Evolutionary conservation across 306 rosid genomes (phyloP).

Genomic region (Luffa aegyptiaca): DNA sequence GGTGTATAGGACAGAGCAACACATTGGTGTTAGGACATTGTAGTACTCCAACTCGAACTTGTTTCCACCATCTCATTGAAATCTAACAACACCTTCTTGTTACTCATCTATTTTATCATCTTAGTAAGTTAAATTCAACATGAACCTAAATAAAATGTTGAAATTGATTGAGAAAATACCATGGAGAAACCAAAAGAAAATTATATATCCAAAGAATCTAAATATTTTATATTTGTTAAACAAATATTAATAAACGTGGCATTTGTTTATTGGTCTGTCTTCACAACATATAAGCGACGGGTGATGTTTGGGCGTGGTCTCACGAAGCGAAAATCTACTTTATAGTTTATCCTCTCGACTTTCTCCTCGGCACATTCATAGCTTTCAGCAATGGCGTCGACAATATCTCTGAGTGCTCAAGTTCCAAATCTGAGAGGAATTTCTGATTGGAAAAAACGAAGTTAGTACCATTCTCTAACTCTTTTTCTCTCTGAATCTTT

Average conservation of each 20-base stretch:
- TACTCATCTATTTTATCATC: too few species aligned
- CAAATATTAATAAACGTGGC: neutral
- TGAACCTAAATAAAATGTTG: too few species aligned
- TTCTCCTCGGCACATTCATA: neutral
- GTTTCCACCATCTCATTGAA: too few species aligned
- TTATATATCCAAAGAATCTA: too few species aligned
- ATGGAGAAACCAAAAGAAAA: too few species aligned
- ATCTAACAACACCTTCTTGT: too few species aligned
- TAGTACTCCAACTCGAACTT: too few species aligned
- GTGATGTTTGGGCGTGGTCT: neutral
- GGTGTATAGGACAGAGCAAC: too few species aligned
- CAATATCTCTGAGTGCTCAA: constrained; percentile 39
- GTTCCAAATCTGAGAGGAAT: constrained; percentile 25
- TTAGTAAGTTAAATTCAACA: too few species aligned
- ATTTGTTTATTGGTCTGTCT: neutral
- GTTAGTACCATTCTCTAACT: constrained; percentile 27
- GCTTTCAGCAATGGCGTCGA: constrained; percentile 42
- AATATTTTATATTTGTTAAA: neutral
- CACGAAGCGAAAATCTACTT: neutral
- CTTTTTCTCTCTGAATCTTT: constrained; percentile 13
- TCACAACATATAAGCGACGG: neutral
- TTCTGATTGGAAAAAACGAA: constrained; percentile 25
- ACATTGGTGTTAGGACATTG: too few species aligned
- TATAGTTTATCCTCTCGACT: constrained; percentile 6
- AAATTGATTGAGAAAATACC: too few species aligned